These are phyloP conservation scores for Boletus patriciae DNA, from an alignment of 768 basidiomycete species.

Conservation along the genomic window DNA sequence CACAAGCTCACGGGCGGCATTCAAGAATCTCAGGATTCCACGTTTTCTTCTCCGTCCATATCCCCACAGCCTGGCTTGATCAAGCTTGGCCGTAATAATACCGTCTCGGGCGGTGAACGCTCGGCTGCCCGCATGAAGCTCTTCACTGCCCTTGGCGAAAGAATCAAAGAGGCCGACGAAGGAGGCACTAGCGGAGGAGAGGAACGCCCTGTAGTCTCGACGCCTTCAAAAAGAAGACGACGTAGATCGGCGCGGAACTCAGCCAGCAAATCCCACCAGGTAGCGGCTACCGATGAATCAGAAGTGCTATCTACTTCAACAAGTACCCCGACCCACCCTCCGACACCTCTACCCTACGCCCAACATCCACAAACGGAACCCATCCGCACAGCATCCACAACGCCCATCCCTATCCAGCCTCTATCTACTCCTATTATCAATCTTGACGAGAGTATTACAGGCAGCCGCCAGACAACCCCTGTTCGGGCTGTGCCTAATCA, in stretches of 20 bases:
- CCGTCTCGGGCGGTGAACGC: conserved; percentile 79
- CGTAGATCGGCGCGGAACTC: conserved; percentile 51
- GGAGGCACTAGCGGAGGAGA: conserved; percentile 65
- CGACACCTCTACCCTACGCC: conserved; percentile 48
- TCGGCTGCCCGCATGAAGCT: conserved; percentile 68
- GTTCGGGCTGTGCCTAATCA: conserved; percentile 39
- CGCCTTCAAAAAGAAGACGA: conserved; percentile 54
- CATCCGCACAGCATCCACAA: conserved; percentile 28
- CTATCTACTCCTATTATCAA: conserved; percentile 28
- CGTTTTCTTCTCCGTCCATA: conserved; percentile 48
- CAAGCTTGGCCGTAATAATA: conserved; percentile 67
- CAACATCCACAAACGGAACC: conserved; percentile 32
- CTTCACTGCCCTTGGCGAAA: conserved; percentile 60
- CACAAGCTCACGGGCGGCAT: conserved; percentile 78
- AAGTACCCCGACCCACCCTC: conserved; percentile 58
- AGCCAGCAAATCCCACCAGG: conserved; percentile 38
- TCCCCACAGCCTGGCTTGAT: conserved; percentile 51
- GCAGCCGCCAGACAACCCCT: conserved; percentile 35
- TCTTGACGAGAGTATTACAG: conserved; percentile 31
- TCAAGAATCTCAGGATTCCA: conserved; percentile 55
- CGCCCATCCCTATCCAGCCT: conserved; percentile 31
- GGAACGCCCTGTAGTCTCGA: conserved; percentile 42
- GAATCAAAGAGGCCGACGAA: conserved; percentile 59
- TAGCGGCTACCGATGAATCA: conserved; percentile 48
- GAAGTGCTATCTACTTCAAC: conserved; percentile 44